These are phyloP conservation scores for Microdochium nivale DNA, from an alignment of 2,329 filamentous ascomycete species.

Conservation along the genomic window DNA sequence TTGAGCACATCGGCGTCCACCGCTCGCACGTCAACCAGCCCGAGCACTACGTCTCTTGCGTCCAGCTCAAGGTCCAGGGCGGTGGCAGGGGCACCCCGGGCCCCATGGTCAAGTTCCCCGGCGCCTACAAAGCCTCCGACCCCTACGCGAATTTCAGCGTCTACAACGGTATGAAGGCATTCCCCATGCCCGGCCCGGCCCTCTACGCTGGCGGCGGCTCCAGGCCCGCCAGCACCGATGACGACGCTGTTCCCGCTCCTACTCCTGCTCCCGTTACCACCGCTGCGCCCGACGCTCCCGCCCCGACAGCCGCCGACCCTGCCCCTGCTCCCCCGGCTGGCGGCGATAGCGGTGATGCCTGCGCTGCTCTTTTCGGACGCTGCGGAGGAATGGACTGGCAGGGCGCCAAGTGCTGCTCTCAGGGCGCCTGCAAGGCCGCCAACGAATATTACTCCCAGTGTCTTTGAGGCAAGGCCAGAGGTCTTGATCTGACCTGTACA, in stretches of 20 bases:
- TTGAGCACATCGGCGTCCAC: constrained; percentile 18
- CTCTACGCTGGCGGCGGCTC: not conserved
- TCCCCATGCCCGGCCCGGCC: not conserved
- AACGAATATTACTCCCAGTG: too few species aligned
- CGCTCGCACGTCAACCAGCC: not conserved
- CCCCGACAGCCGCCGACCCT: not conserved
- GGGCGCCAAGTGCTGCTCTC: too few species aligned
- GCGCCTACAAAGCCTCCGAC: constrained; percentile 40
- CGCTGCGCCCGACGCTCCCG: not conserved
- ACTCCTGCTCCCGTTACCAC: not conserved
- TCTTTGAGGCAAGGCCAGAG: too few species aligned
- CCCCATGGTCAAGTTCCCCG: constrained; percentile 37
- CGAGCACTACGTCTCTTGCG: constrained; percentile 25
- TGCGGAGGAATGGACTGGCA: too few species aligned
- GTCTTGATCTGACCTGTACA: not conserved
- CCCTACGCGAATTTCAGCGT: constrained; percentile 11
- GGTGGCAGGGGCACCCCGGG: constrained; percentile 2
- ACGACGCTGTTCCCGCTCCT: too few species aligned
- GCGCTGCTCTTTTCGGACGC: too few species aligned
- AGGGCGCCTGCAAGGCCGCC: too few species aligned
- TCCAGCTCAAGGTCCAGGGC: constrained; percentile 46
- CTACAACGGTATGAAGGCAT: not conserved
- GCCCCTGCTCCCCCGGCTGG: too few species aligned
- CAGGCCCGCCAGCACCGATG: not conserved
- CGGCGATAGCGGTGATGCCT: too few species aligned